phyloP scores from a whole-genome alignment of 768 basidiomycete species.

The Amanita muscaria region DNA sequence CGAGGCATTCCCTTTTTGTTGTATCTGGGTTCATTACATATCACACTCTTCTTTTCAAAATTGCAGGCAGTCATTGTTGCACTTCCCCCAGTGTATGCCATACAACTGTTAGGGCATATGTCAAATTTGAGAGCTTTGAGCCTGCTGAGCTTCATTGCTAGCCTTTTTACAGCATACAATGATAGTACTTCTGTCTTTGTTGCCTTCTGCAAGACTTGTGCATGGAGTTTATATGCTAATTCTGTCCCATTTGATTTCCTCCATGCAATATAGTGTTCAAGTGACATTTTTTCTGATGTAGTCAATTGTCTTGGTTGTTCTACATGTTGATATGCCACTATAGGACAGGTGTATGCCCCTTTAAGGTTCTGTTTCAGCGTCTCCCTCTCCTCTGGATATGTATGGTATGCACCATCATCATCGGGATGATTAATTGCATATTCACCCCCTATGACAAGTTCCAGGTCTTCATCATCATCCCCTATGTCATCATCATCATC shows the following conservation, averaged over 20 bases:
- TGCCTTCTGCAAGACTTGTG: conserved; percentile 11
- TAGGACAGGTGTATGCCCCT: no score
- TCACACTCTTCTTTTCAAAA: conserved; percentile 7
- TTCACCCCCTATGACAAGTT: no score
- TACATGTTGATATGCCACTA: no score
- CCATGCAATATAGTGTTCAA: conserved; percentile 18
- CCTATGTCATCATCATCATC: no score
- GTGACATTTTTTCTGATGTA: conserved; percentile 7
- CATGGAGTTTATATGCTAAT: conserved; percentile 15
- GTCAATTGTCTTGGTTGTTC: conserved; percentile 5
- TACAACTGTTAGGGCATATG: conserved; percentile 17
- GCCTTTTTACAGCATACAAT: conserved; percentile 11
- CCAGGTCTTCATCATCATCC: no score
- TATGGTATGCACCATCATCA: no score
- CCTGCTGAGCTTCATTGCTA: conserved; percentile 10
- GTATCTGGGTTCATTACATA: conserved; percentile 12
- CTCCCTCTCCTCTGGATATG: no score
- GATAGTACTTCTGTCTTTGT: conserved; percentile 14
- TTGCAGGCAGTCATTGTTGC: conserved; percentile 9
- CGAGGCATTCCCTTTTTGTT: conserved; percentile 9
- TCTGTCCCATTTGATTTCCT: conserved; percentile 16
- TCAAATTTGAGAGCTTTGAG: conserved; percentile 11
- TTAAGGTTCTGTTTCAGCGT: no score
- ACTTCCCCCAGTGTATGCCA: conserved; percentile 17
- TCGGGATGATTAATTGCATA: no score